Base-by-base conservation (phyloP, 2,329 filamentous ascomycete genomes). In the Bipolaris gigantea region DNA sequence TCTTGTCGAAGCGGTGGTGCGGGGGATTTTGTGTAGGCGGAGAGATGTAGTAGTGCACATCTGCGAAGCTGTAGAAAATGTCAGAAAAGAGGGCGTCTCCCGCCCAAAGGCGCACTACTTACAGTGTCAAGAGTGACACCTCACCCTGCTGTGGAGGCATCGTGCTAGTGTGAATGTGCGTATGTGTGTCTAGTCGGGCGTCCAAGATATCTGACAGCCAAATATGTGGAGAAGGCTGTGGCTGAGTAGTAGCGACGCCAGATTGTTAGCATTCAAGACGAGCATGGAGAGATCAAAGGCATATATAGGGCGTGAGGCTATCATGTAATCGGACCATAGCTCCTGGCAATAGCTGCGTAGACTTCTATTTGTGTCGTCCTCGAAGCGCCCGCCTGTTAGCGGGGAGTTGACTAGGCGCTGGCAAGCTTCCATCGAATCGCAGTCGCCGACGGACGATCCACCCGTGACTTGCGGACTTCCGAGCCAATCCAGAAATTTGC, bases 1-100 rank as follows among this genome's bases (percentile, higher is more conserved):
- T 83, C 72, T 89, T 89, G 73, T 90, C 87, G 73, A 93, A 92
- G 47, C 89, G 85, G 73, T 92, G 88, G 72, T 92, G 89, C n/a
- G 81, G 84, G 27, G 89, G 89, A 52, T 82, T 85, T 52, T 81
- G 79, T 5, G 81, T 80, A 2, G 87, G 85, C n/a, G 85, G 81
- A 23, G 83, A 82, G 75, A 92, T 90, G 74, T 86, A 91, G 74
- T 92, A 92, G 73, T 92, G 89, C 49, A 92, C 72, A 67, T 93
- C 89, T 59, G 84, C 88, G 67, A 90, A 92, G 66, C 89, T 92
- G 59, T 50, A 1, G 4, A 6, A 8, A 16, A 21, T 16, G 47
- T 66, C 50, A 70, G 63, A 33, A 57, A 23, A 25, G 23, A 19
- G 23, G n/a, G 27, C 7, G 9, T n/a, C 9, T 42, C 9, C 27